phyloP scores from a whole-genome alignment of 78 protist genomes.

The Polysphondylium violaceum region DNA sequence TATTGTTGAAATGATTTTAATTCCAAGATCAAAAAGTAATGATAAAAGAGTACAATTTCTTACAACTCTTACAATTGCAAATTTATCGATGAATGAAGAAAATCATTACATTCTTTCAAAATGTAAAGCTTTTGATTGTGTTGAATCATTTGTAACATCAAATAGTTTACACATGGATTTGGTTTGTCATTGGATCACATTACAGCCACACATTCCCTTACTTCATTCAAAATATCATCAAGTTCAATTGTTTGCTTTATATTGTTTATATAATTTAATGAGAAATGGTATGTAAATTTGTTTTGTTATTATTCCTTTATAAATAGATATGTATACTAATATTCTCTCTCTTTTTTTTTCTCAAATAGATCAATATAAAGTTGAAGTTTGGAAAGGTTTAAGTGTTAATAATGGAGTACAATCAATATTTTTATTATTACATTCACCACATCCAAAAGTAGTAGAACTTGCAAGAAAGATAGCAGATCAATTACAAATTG shows the following conservation, averaged over 20 bases:
- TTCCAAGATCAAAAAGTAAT: conserved; percentile 65
- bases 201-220: conserved; percentile 74
- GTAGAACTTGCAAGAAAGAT: conserved; percentile 67
- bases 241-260: conserved; percentile 76
- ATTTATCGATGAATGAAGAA: conserved; percentile 77
- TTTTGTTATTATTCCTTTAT: too few species aligned
- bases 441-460: conserved; percentile 57
- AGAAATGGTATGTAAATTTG: conserved; percentile 54
- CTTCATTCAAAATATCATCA: conserved; percentile 68
- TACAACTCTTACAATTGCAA: conserved; percentile 59
- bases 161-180: conserved; percentile 75
- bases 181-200: conserved; percentile 77
- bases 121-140: conserved; percentile 60
- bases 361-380: conserved; percentile 70
- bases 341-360: background rate
- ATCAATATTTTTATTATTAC: conserved; percentile 46
- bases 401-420: conserved; percentile 77
- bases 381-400: conserved; percentile 80
- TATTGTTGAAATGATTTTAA: conserved; percentile 43
- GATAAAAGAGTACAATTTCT: conserved; percentile 69
- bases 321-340: background rate
- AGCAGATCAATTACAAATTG: conserved; percentile 75
- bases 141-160: conserved; percentile 48
- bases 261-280: conserved; percentile 75
- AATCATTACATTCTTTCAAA: conserved; percentile 26